Evolutionary conservation across 768 basidiomycete genomes (phyloP).

Genomic region (Pulveroboletus sp.): DNA sequence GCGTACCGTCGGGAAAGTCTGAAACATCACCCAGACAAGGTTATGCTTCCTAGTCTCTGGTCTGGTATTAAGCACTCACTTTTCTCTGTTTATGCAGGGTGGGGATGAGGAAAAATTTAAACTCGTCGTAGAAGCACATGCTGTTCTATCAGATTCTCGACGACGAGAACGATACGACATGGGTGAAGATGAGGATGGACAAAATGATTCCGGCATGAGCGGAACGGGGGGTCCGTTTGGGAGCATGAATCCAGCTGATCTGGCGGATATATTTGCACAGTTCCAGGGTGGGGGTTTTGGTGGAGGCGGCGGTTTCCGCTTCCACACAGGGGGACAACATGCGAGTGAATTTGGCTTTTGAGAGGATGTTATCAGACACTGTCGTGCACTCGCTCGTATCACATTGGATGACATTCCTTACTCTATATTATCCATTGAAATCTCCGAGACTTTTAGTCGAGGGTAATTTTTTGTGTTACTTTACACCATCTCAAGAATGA

Average conservation of each 20-base stretch:
- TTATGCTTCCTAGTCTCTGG: slow-evolving; percentile 18
- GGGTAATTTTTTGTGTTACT: too few relatives aligned
- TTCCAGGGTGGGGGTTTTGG: slow-evolving; percentile 42
- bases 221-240: slow-evolving; percentile 41
- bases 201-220: slow-evolving; percentile 38
- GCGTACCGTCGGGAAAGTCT: slow-evolving; percentile 84
- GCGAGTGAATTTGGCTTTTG: slow-evolving; percentile 18
- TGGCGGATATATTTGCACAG: slow-evolving; percentile 61
- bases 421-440: neutral
- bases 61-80: slow-evolving; percentile 3
- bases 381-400: neutral
- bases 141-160: slow-evolving; percentile 73
- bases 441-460: neutral
- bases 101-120: slow-evolving; percentile 98
- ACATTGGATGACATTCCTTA: slow-evolving; percentile 10
- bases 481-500: too few relatives aligned
- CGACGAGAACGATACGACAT: slow-evolving; percentile 72
- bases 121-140: slow-evolving; percentile 75
- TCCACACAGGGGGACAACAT: slow-evolving; percentile 15
- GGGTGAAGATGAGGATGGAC: slow-evolving; percentile 78
- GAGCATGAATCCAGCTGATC: slow-evolving; percentile 43
- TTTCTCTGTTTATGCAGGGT: slow-evolving; percentile 44
- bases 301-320: slow-evolving; percentile 28
- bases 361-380: neutral
- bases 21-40: slow-evolving; percentile 85